phyloP scores from a whole-genome alignment of 192 early-diverging fungal genomes.

The Coemansia sp. region DNA sequence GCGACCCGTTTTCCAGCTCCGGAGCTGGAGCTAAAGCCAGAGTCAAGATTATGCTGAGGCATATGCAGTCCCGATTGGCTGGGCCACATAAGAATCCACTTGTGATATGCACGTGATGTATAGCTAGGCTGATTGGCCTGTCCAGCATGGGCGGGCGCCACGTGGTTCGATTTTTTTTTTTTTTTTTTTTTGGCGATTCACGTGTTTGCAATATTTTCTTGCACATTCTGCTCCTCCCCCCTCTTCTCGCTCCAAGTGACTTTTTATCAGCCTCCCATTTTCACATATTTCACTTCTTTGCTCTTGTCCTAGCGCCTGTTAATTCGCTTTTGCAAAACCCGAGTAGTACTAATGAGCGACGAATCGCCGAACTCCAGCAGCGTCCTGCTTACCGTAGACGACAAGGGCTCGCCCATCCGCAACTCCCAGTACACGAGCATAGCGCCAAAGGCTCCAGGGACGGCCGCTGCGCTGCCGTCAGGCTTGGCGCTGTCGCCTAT shows the following conservation, averaged over 20 bases:
- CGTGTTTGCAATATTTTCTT: neutral
- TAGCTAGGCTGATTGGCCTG: constrained; percentile 24
- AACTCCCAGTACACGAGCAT: constrained; percentile 26
- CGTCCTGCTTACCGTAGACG: constrained; percentile 43
- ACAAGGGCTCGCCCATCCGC: constrained; percentile 8
- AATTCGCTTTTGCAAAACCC: neutral
- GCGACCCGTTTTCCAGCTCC: neutral
- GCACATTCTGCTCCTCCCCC: neutral
- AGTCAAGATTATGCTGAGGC: neutral
- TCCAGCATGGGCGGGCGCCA: constrained; percentile 5
- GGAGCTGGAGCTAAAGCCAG: neutral
- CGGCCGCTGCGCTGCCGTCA: neutral
- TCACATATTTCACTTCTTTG: constrained; percentile 6
- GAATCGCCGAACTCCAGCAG: constrained; percentile 20
- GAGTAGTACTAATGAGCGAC: constrained; percentile 7
- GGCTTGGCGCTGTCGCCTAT: constrained; percentile 12
- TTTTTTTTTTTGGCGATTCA: constrained; percentile 21
- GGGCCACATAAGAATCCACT: constrained; percentile 1
- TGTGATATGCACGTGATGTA: constrained; percentile 37
- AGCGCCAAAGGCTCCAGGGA: constrained; percentile 20
- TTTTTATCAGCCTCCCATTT: constrained; percentile 23
- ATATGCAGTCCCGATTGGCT: neutral
- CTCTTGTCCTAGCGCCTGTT: neutral
- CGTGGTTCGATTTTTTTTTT: constrained; percentile 49
- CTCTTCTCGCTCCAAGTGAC: constrained; percentile 9